These are phyloP conservation scores for Lepiota brunneoincarnata DNA, from an alignment of 768 basidiomycete genomes.

Conservation along the genomic window DNA sequence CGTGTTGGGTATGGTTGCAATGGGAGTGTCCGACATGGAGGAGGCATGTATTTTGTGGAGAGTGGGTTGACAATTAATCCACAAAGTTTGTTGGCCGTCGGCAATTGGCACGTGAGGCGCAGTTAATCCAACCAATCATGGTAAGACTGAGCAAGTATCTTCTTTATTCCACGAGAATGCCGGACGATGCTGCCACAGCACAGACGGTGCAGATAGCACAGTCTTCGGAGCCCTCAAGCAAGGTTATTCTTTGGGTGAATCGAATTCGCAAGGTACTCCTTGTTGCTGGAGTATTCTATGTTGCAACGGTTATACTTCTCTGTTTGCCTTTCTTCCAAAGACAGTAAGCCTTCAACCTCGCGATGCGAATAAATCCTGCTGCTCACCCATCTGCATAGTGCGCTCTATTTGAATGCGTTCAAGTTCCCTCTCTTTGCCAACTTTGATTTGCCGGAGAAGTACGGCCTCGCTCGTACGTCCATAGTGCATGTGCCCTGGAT, in stretches of 20 bases:
- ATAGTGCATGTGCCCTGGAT: constrained; percentile 8
- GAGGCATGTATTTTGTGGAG: background rate
- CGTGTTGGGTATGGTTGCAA: background rate
- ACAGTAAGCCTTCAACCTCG: constrained; percentile 45
- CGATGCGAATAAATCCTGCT: background rate
- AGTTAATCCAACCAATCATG: background rate
- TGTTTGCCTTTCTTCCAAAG: constrained; percentile 65
- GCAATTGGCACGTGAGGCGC: background rate
- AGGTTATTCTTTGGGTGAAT: constrained; percentile 12
- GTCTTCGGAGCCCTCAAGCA: background rate
- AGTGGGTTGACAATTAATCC: background rate
- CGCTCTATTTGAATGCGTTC: constrained; percentile 62
- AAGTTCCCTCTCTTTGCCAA: constrained; percentile 60
- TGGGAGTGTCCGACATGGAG: background rate
- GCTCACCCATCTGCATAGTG: constrained; percentile 21
- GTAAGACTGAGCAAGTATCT: background rate
- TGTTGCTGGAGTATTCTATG: constrained; percentile 52
- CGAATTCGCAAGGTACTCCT: constrained; percentile 29
- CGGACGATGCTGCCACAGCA: background rate
- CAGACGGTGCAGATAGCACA: background rate
- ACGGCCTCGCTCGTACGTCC: constrained; percentile 74
- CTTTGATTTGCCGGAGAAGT: constrained; percentile 68
- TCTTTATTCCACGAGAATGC: constrained; percentile 2
- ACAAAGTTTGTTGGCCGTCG: constrained; percentile 6
- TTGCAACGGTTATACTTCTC: constrained; percentile 47